Evolutionary conservation across 23 red algal genomes (phyloP).

Genomic region (Cyanidioschyzon merolae): DNA sequence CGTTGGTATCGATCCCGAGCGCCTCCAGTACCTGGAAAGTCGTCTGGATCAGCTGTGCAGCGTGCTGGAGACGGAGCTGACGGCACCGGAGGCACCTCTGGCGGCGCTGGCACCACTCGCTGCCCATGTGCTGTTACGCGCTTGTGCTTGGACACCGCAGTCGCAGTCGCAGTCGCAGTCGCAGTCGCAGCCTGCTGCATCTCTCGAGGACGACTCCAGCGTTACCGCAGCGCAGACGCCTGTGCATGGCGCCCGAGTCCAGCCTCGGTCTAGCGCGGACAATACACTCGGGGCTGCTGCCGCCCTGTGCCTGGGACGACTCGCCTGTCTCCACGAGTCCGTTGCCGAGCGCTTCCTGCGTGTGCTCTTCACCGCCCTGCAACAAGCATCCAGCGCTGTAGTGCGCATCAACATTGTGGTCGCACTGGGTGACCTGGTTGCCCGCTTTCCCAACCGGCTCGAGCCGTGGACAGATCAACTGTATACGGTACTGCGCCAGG

Average conservation of each 20-base stretch:
- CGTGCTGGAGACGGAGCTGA: background rate
- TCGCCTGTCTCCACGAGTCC: slow-evolving; percentile 50
- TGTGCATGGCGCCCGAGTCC: too few relatives aligned
- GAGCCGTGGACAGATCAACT: slow-evolving; percentile 72
- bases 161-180: background rate
- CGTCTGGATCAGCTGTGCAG: background rate
- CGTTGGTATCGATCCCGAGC: background rate
- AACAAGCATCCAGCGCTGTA: slow-evolving; percentile 13
- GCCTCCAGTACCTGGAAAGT: background rate
- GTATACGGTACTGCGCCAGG: slow-evolving; percentile 36
- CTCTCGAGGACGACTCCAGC: background rate
- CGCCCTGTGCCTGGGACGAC: slow-evolving; percentile 44
- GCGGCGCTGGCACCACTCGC: background rate
- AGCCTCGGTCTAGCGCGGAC: slow-evolving; percentile 27
- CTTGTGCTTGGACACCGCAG: background rate
- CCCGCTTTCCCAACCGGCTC: slow-evolving; percentile 78
- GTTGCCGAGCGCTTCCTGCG: slow-evolving; percentile 38
- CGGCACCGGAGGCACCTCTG: background rate
- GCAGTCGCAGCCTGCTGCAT: background rate
- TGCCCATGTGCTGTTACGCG: background rate
- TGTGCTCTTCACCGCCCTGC: slow-evolving; percentile 13
- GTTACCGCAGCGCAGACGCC: background rate
- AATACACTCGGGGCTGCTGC: slow-evolving; percentile 22
- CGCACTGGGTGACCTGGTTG: slow-evolving; percentile 60
- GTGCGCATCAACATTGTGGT: slow-evolving; percentile 61